These are phyloP conservation scores for Platanthera guangdongensis DNA, from an alignment of 106 monocot genomes.

Conservation along the genomic window DNA sequence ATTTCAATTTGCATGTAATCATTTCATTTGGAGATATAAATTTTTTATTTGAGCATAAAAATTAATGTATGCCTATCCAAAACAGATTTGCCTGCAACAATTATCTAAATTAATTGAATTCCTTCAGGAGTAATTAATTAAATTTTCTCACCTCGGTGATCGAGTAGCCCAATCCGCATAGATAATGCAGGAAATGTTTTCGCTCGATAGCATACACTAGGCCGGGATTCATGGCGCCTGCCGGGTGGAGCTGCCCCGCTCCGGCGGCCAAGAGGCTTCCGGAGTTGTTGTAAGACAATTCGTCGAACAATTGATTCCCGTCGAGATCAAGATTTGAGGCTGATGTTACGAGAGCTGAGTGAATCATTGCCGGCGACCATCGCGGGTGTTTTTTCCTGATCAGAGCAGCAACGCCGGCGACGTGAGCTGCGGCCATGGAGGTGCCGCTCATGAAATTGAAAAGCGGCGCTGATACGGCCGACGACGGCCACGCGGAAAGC, in stretches of 20 bases:
- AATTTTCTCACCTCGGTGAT: slow-evolving; percentile 4
- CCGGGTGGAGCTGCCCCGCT: slow-evolving; percentile 40
- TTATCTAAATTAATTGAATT: too few relatives aligned
- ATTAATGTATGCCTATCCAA: too few relatives aligned
- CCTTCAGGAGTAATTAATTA: not conserved
- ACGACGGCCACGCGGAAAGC: slow-evolving; percentile 29
- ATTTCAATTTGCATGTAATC: too few relatives aligned
- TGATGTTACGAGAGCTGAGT: slow-evolving; percentile 20
- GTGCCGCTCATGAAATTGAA: slow-evolving; percentile 15
- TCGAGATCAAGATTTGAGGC: not conserved
- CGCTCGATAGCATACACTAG: slow-evolving; percentile 32
- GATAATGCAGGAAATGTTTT: slow-evolving; percentile 34
- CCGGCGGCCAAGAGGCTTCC: slow-evolving; percentile 17
- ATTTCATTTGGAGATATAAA: too few relatives aligned
- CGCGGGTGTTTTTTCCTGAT: slow-evolving; percentile 7
- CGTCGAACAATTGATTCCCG: not conserved
- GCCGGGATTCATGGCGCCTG: slow-evolving; percentile 40
- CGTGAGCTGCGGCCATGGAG: slow-evolving; percentile 20
- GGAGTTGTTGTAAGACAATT: slow-evolving; percentile 11
- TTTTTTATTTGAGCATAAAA: too few relatives aligned
- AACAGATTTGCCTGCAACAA: too few relatives aligned
- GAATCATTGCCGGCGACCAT: slow-evolving; percentile 17
- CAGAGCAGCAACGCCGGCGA: slow-evolving; percentile 9
- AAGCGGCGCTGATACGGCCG: not conserved
- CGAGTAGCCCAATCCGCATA: slow-evolving; percentile 37